phyloP scores from a whole-genome alignment of 2,329 filamentous ascomycete genomes.

The Calonectria pseudoturangicola region DNA sequence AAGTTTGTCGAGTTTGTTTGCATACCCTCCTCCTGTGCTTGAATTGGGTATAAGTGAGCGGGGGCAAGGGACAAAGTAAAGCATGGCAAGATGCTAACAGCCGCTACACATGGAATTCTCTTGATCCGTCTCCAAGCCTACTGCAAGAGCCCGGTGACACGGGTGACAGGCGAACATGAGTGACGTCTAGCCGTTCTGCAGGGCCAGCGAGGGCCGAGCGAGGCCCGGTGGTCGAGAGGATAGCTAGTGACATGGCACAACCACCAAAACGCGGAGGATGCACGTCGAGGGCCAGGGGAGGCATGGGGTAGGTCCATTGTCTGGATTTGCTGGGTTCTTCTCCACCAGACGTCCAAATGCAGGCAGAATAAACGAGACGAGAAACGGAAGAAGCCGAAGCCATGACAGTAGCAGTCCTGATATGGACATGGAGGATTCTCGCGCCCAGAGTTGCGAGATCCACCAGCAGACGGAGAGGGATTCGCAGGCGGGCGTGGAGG shows the following conservation, averaged over 20 bases:
- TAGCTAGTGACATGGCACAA: conserved; percentile 6
- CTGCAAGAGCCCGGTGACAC: conserved; percentile 16
- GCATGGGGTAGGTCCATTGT: background rate
- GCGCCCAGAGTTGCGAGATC: background rate
- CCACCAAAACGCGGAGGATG: conserved; percentile 20
- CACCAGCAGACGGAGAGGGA: conserved; percentile 5
- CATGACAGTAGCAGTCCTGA: background rate
- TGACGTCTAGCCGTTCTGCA: conserved; percentile 5
- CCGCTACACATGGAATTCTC: conserved; percentile 1
- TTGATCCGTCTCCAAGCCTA: conserved; percentile 1
- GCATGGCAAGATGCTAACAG: background rate
- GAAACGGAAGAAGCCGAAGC: conserved; percentile 18
- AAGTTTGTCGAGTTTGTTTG: background rate
- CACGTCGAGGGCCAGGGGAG: conserved; percentile 1
- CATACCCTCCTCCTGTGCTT: background rate
- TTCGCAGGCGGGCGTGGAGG: background rate
- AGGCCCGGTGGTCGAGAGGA: conserved; percentile 3
- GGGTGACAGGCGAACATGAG: conserved; percentile 18
- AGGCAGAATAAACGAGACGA: conserved; percentile 12
- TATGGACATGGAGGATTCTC: conserved; percentile 14
- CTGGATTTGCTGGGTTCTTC: background rate
- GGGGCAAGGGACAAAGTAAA: no score
- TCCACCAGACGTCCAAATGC: conserved; percentile 3
- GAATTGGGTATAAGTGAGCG: background rate
- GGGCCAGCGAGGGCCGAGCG: conserved; percentile 22